Evolutionary conservation across 2,329 filamentous ascomycete species (phyloP).

Genomic region (Fusarium pilosicola): DNA sequence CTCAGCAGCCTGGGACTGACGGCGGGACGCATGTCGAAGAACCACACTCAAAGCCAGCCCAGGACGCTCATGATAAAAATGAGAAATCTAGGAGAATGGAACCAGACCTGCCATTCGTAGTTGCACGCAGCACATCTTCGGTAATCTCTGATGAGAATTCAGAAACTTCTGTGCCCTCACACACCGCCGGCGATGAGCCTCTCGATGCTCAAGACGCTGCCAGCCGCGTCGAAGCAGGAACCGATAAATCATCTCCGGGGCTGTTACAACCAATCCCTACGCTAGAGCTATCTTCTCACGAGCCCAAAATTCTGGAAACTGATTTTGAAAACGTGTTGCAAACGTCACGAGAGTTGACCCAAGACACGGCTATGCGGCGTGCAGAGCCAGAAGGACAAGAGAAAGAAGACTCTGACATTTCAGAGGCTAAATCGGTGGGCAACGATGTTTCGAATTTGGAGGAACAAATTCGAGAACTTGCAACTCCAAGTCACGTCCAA

Average conservation of each 20-base stretch:
- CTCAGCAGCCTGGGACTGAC: slow-evolving; percentile 16
- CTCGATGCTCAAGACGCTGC: not conserved
- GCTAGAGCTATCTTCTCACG: not conserved
- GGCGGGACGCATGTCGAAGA: slow-evolving; percentile 4
- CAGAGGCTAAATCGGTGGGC: slow-evolving; percentile 1
- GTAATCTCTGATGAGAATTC: slow-evolving; percentile 10
- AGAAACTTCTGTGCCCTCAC: slow-evolving; percentile 4
- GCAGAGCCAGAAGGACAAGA: not conserved
- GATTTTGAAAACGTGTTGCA: slow-evolving; percentile 21
- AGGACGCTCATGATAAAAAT: slow-evolving; percentile 22
- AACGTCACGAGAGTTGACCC: slow-evolving; percentile 14
- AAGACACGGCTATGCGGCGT: not conserved
- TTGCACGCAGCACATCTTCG: slow-evolving; percentile 13
- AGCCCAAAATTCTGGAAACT: slow-evolving; percentile 19
- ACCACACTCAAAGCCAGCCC: slow-evolving; percentile 1
- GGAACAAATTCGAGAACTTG: not conserved
- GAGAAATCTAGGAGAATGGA: slow-evolving; percentile 24
- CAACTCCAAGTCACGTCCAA: not conserved
- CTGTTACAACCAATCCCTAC: slow-evolving; percentile 5
- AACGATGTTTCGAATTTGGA: not conserved
- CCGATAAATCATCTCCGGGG: not conserved
- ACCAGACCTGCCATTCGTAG: slow-evolving; percentile 2
- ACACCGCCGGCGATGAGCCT: slow-evolving; percentile 1
- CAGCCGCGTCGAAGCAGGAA: not conserved
- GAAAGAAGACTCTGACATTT: not conserved